These are phyloP conservation scores for Chaetomiaceae sp. DNA, from an alignment of 2,329 filamentous ascomycete genomes.

Conservation along the genomic window DNA sequence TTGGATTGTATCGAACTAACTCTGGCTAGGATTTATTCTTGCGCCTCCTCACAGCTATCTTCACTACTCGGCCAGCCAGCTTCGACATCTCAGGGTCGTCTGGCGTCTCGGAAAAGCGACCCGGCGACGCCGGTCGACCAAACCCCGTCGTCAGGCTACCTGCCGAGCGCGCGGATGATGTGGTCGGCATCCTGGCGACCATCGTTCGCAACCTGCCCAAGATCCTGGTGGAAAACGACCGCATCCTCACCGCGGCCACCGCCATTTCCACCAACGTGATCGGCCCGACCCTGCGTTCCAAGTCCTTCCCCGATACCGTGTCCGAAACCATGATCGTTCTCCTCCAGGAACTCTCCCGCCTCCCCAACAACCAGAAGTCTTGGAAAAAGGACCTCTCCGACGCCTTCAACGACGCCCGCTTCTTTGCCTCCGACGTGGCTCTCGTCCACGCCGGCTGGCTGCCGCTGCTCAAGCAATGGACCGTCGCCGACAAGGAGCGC, in stretches of 20 bases:
- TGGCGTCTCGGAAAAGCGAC: conserved; percentile 33
- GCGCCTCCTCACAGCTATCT: conserved; percentile 82
- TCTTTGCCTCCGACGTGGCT: conserved; percentile 65
- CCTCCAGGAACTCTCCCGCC: conserved; percentile 67
- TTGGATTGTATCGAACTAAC: conserved; percentile 11
- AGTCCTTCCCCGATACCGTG: conserved; percentile 80
- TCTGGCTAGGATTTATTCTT: conserved; percentile 79
- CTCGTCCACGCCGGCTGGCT: conserved; percentile 74
- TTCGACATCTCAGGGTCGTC: conserved; percentile 48
- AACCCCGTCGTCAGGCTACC: conserved; percentile 29
- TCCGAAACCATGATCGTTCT: conserved; percentile 65
- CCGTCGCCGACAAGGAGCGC: conserved; percentile 78
- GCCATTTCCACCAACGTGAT: conserved; percentile 81
- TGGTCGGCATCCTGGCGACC: conserved; percentile 70
- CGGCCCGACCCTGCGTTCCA: conserved; percentile 73
- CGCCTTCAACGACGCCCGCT: conserved; percentile 81
- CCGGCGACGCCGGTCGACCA: conserved; percentile 28
- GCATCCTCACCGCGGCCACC: conserved; percentile 68
- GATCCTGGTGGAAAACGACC: conserved; percentile 79
- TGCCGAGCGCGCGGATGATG: conserved; percentile 58
- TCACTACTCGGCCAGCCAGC: conserved; percentile 77
- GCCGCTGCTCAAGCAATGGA: conserved; percentile 76
- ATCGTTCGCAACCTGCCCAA: conserved; percentile 76
- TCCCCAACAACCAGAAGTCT: conserved; percentile 74
- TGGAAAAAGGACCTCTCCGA: conserved; percentile 93